phyloP scores from a whole-genome alignment of 306 rosid species.

The Gastrolobium villosum region DNA sequence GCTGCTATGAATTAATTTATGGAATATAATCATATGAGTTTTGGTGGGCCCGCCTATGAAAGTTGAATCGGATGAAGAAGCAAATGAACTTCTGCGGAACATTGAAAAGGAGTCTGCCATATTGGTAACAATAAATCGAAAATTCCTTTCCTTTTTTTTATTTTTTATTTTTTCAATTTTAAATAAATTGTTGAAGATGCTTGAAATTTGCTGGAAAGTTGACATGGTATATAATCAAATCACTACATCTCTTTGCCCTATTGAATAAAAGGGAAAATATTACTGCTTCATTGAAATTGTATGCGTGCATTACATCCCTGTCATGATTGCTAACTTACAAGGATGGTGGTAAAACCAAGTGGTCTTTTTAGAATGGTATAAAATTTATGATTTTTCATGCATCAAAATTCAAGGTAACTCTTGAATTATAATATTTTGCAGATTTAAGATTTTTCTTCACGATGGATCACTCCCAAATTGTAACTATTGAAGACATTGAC shows the following conservation, averaged over 20 bases:
- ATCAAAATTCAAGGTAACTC: too few relatives aligned
- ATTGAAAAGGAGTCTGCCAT: conserved; percentile 70
- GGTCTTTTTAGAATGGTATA: neutral
- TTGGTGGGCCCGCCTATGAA: conserved; percentile 86
- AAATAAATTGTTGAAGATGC: conserved; percentile 3
- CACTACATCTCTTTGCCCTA: too few relatives aligned
- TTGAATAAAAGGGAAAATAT: neutral
- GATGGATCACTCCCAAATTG: too few relatives aligned
- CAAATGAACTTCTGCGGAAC: conserved; percentile 59
- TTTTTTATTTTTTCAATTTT: neutral
- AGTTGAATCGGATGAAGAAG: conserved; percentile 80
- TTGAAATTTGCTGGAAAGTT: conserved; percentile 18
- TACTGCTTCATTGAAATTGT: neutral
- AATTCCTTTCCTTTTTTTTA: neutral
- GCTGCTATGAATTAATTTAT: conserved; percentile 71
- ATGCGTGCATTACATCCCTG: neutral
- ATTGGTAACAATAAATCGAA: conserved; percentile 59
- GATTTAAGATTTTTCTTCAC: too few relatives aligned
- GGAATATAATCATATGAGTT: conserved; percentile 86
- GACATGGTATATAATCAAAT: too few relatives aligned
- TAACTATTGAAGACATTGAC: too few relatives aligned
- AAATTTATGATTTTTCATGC: too few relatives aligned
- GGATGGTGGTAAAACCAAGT: neutral
- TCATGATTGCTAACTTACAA: neutral
- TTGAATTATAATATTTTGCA: too few relatives aligned